Base-by-base conservation (phyloP, 2,329 filamentous ascomycete species). In the Microcera coccophila region DNA sequence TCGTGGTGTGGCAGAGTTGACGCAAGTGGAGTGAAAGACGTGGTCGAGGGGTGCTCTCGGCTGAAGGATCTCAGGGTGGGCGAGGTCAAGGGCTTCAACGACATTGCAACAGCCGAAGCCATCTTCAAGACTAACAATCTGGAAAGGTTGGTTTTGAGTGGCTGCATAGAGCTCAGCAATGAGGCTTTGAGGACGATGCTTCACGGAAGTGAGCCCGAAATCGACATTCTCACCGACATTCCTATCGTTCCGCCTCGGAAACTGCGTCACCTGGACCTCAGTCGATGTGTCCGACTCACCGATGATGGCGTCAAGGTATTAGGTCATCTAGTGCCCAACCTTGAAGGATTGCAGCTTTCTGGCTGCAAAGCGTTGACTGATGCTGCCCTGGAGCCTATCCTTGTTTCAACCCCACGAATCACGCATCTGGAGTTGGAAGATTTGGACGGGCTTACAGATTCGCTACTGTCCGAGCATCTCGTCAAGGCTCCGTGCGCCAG, bases 1-100 rank as follows among this genome's bases (percentile, higher is more conserved):
- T 95, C 90, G 1, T 97, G 91, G 89, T 98, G 93, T 69, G 83
- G 82, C 52, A 85, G 89, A 47, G 81, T 96, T 60, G 85, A 93
- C 58, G 85, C 87, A 8, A 73, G 78, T 11, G 90, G 90, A 4
- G 70, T 97, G 41, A 80, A 76, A 50, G 77, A 78, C 39, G 76
- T 98, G 2, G 70, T 96, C 1, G 73, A 85, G 46, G 77, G 77
- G 2, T 97, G 93, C 59, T 72, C 76, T 0, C 82, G 75, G 40
- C 69, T 98, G 41, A 84, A 73, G 41, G 90, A 97, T 55, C 71
- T 98, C 21, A 79, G 89, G 45, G 89, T 86, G 9, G 84, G 87
- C 36, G 90, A 95, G 64, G 78, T 95, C 19, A 76, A 74, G 42
- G 89, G 90, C 1, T 93, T 95, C 61, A 79, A 90, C 51, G 82